Evolutionary conservation across 2,329 filamentous ascomycete genomes (phyloP), one percentile per base, ranked within the genome.

Genomic region (Elsinoe necatrix): DNA sequence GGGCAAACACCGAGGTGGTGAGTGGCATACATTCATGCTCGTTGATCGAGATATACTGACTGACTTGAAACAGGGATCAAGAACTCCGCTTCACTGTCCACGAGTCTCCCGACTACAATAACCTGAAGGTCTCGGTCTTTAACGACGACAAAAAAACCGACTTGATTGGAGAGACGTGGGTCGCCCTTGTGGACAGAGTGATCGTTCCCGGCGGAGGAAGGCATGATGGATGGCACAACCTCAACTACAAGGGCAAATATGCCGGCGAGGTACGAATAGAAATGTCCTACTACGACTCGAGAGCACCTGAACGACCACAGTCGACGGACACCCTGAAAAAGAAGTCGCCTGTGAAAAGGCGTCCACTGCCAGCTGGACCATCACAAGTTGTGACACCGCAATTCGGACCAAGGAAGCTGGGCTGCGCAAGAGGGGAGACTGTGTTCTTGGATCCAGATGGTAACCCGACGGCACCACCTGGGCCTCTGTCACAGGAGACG

Each of bases 141-240:
- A 96, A 95, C 68, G 93, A 98, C 66, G 93, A 98, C 73, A 97
- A 96, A 76, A 95, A 87, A 75, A 97, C 92, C 0, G 93, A 98
- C 63, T 73, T 98, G 62, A 96, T 98, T 65, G 93, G 93, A 62
- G 93, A 98, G 72, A 84, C 88, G 5, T 96, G 89, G 85, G 82
- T 97, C 58, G 86, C 88, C 66, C 77, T 98, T 59, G 83, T 84
- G 63, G 80, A 83, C 63, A 48, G 25, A 6, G 87, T 98, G 64
- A 81, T 98, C 61, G 79, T 91, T 18, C 77, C 84, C 1, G 91
- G 93, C 48, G 93, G 93, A 50, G 91, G 93, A n/a, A 89, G 96
- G 72, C 90, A 81, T 67, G 93, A 98, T 71, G 77, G 89, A 56
- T 98, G 93, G 93, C 91, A 96, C 69, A 84, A 78, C 58, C 76